Conservation (phyloP, 108 stramenopile species). For the Cyclotella baltica region DNA sequence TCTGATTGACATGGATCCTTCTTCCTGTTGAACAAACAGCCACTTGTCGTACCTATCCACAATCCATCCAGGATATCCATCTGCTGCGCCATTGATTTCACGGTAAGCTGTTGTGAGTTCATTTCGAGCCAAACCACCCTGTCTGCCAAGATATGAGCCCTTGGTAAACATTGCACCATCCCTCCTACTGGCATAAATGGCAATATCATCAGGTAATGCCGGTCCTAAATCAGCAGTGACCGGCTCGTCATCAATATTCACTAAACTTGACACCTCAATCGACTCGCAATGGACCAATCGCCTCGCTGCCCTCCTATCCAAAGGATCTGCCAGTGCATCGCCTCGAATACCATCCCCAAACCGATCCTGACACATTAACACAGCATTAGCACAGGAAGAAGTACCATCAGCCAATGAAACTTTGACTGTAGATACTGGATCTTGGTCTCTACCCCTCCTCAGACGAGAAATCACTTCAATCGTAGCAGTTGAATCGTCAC, state of each 20-base stretch:
- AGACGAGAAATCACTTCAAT: constrained; percentile 66
- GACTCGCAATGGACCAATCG: constrained; percentile 79
- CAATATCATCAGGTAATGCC: constrained; percentile 72
- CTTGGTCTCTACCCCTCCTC: constrained; percentile 64
- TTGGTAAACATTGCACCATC: constrained; percentile 55
- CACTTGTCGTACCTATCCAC: constrained; percentile 83
- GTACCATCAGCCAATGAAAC: constrained; percentile 58
- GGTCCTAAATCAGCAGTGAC: constrained; percentile 39
- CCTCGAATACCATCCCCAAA: constrained; percentile 79
- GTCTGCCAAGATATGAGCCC: constrained; percentile 80
- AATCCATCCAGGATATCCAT: constrained; percentile 88
- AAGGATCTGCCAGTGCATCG: constrained; percentile 74
- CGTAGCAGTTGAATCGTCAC: constrained; percentile 35
- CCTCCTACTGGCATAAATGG: constrained; percentile 64
- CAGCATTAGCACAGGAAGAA: constrained; percentile 66
- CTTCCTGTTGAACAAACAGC: constrained; percentile 75
- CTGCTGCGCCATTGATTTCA: constrained; percentile 85
- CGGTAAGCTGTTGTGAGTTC: constrained; percentile 74
- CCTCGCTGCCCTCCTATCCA: constrained; percentile 73
- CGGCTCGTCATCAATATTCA: constrained; percentile 53
- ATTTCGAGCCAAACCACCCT: constrained; percentile 53
- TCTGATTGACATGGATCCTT: constrained; percentile 36
- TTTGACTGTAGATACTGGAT: constrained; percentile 66
- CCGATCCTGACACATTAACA: constrained; percentile 63
- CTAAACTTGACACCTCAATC: constrained; percentile 69